Conservation (phyloP, 768 basidiomycete genomes). For the Pleurotus tuber-regium region DNA sequence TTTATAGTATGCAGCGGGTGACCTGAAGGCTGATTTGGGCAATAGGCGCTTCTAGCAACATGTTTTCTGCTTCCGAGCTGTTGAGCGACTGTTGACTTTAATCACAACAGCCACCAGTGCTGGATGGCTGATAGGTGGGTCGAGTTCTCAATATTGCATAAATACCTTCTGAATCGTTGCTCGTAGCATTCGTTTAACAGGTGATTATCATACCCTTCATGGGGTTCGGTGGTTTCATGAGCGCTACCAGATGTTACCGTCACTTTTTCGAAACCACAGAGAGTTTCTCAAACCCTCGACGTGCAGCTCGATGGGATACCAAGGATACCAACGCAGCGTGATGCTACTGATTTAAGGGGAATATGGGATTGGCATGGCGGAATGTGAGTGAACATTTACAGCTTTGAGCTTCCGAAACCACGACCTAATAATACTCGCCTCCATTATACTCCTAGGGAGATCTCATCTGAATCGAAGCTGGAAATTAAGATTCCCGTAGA, state of each 20-base stretch:
- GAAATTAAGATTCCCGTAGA: background rate
- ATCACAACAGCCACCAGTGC: too few relatives aligned
- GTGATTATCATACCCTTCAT: too few relatives aligned
- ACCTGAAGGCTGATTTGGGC: too few relatives aligned
- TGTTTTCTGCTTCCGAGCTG: too few relatives aligned
- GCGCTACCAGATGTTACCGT: background rate
- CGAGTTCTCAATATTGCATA: too few relatives aligned
- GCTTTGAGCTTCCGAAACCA: background rate
- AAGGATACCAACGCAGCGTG: background rate
- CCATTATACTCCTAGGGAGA: background rate
- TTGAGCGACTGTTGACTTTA: too few relatives aligned
- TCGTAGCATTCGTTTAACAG: too few relatives aligned
- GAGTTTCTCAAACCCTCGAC: background rate
- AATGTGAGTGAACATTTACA: background rate
- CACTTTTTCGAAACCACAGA: background rate
- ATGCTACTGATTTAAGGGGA: background rate
- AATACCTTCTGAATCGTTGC: too few relatives aligned
- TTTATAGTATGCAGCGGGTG: too few relatives aligned
- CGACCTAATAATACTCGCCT: background rate
- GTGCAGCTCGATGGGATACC: conserved; percentile 7
- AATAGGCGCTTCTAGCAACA: too few relatives aligned
- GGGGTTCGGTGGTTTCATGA: too few relatives aligned
- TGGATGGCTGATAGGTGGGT: too few relatives aligned
- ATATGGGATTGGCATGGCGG: background rate
- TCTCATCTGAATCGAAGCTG: background rate